A percentile compares a stretch with the other conserved stretches of the same genome.
These are phyloP conservation scores for Onygenales sp. DNA, from an alignment of 2,329 filamentous ascomycete genomes.

Conservation along the genomic window DNA sequence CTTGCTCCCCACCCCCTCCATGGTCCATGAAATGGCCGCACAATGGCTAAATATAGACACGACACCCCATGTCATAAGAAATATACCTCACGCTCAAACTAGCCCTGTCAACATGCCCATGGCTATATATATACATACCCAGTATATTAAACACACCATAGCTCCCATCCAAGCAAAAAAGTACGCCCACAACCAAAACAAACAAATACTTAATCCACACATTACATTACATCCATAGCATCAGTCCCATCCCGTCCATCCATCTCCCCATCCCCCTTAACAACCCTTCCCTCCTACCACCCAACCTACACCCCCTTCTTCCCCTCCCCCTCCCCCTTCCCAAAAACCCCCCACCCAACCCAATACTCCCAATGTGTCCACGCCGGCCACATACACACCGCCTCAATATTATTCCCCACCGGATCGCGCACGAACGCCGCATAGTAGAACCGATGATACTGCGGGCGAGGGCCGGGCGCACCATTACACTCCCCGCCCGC, in stretches of 20 bases:
- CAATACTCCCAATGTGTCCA: constrained; percentile 13
- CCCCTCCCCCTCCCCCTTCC: constrained; percentile 4
- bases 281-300: background rate
- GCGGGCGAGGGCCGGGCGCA: constrained; percentile 34
- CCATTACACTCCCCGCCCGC: constrained; percentile 43
- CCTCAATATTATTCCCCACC: constrained; percentile 45
- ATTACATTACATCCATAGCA: too few relatives aligned
- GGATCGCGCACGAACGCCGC: constrained; percentile 44
- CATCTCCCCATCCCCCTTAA: background rate
- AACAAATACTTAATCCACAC: too few relatives aligned
- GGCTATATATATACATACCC: too few relatives aligned
- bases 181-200: too few relatives aligned
- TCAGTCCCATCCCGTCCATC: background rate
- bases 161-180: too few relatives aligned
- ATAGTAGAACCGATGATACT: constrained; percentile 42
- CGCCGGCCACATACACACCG: constrained; percentile 21
- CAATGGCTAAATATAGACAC: too few relatives aligned
- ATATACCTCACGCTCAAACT: too few relatives aligned
- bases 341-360: constrained; percentile 13
- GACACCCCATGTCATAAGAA: too few relatives aligned
- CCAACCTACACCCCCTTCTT: constrained; percentile 6
- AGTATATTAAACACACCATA: too few relatives aligned
- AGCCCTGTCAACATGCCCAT: too few relatives aligned
- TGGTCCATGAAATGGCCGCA: too few relatives aligned
- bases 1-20: too few relatives aligned